Evolutionary conservation across 306 rosid genomes (phyloP).

Genomic region (Lotus japonicus): DNA sequence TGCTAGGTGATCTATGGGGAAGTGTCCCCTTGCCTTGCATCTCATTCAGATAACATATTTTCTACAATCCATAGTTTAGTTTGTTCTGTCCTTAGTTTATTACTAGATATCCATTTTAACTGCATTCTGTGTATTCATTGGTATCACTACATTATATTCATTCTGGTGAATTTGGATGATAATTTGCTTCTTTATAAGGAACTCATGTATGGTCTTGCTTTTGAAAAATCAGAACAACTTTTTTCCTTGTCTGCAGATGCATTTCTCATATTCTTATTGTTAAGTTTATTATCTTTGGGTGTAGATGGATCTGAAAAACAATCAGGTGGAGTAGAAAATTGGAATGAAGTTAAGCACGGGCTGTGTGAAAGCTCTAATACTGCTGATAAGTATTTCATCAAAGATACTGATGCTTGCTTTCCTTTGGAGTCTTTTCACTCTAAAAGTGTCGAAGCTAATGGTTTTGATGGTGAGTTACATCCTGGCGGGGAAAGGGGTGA

Average conservation of each 20-base stretch:
- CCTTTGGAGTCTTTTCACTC: slow-evolving; percentile 25
- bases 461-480: slow-evolving; percentile 23
- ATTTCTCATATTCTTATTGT: slow-evolving; percentile 14
- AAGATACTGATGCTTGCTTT: slow-evolving; percentile 16
- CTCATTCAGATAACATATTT: background rate
- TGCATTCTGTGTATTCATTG: background rate
- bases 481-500: slow-evolving; percentile 24
- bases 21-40: no score
- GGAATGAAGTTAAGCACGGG: slow-evolving; percentile 46
- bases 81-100: background rate
- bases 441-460: slow-evolving; percentile 22
- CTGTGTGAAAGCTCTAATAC: slow-evolving; percentile 25
- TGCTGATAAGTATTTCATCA: slow-evolving; percentile 4
- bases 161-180: background rate
- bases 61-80: background rate
- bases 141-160: no score
- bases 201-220: background rate
- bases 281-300: slow-evolving; percentile 15
- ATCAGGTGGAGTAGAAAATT: slow-evolving; percentile 39
- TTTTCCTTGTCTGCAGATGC: background rate
- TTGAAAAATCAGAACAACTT: background rate
- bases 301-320: slow-evolving; percentile 43
- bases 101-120: background rate
- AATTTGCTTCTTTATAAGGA: background rate
- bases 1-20: no score